A percentile compares a stretch with the other conserved stretches of the same genome.
These are phyloP conservation scores for Nematocida sp. DNA, from an alignment of 371 early-diverging fungal genomes.

Conservation along the genomic window DNA sequence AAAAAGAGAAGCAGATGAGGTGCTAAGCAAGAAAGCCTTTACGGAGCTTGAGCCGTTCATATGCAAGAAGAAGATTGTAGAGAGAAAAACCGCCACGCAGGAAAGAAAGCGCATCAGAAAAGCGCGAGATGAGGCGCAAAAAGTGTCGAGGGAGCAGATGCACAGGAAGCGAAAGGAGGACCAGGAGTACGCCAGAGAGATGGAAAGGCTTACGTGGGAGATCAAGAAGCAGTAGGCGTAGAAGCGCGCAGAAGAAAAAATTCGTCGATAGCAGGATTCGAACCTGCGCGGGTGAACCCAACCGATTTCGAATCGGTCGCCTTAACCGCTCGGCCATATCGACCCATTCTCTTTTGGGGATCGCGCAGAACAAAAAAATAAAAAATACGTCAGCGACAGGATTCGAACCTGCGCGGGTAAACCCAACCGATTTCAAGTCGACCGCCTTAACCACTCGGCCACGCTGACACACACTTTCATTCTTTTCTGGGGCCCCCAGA, in stretches of 20 bases:
- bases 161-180: conserved; percentile 16
- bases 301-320: conserved; percentile 57
- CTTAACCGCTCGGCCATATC: conserved; percentile 60
- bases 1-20: background rate
- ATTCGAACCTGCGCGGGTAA: conserved; percentile 53
- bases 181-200: conserved; percentile 13
- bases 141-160: background rate
- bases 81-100: background rate
- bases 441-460: conserved; percentile 53
- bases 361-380: background rate
- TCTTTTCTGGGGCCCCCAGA: too few species aligned
- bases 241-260: conserved; percentile 1
- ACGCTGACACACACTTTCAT: conserved; percentile 19
- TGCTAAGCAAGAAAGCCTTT: conserved; percentile 17
- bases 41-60: conserved; percentile 40
- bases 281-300: conserved; percentile 58
- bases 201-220: conserved; percentile 9
- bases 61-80: conserved; percentile 1
- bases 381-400: conserved; percentile 55
- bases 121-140: conserved; percentile 8
- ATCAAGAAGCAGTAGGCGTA: conserved; percentile 16
- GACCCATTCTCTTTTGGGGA: conserved; percentile 4
- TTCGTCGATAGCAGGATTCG: conserved; percentile 57
- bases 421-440: conserved; percentile 46
- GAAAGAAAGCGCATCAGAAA: background rate